Percentiles rank a stretch among this genome's conserved stretches.
These are phyloP conservation scores for Cicer judaicum DNA, from an alignment of 306 rosid species.

Conservation along the genomic window DNA sequence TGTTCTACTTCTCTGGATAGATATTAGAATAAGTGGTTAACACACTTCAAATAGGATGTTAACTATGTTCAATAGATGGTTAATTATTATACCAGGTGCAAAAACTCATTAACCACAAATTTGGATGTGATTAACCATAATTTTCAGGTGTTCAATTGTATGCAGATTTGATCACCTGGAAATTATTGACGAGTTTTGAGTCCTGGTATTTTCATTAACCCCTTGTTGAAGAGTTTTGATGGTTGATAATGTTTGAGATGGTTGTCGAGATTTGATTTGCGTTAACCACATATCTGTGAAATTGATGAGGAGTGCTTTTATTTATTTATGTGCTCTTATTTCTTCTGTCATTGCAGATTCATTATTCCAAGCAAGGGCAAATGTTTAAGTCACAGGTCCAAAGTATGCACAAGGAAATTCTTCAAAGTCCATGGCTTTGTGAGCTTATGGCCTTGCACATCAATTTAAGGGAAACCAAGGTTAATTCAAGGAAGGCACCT, in stretches of 20 bases:
- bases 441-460: constrained; percentile 96
- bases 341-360: constrained; percentile 61
- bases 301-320: not conserved
- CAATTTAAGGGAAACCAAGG: constrained; percentile 73
- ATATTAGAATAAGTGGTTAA: not conserved
- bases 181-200: too few species aligned
- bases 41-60: too few species aligned
- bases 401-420: constrained; percentile 84
- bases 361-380: constrained; percentile 93
- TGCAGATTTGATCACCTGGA: too few species aligned
- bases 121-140: too few species aligned
- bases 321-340: not conserved
- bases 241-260: too few species aligned
- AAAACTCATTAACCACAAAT: too few species aligned
- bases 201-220: too few species aligned
- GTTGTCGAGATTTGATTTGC: too few species aligned
- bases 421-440: constrained; percentile 95
- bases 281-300: not conserved
- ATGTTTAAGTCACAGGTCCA: constrained; percentile 82
- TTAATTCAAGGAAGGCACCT: constrained; percentile 46
- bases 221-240: too few species aligned
- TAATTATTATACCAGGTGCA: too few species aligned
- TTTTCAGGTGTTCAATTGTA: too few species aligned
- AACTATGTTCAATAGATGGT: too few species aligned
- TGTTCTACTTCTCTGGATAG: not conserved